Conservation (phyloP, 2,329 filamentous ascomycete genomes). For the Ophiosphaerella herpotricha region DNA sequence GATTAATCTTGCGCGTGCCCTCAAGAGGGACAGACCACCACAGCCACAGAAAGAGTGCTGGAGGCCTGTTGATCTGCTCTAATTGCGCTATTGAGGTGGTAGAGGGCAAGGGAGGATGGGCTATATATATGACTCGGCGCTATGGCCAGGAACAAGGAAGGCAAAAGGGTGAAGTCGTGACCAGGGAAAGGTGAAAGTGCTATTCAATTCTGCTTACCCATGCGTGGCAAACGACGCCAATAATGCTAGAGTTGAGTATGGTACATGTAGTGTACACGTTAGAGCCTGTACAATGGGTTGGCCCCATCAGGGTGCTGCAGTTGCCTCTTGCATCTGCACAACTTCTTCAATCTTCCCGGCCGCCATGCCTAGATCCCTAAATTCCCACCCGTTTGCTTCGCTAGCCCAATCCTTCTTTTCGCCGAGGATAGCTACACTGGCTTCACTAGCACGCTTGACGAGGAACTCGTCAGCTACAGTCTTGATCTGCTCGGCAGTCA, state of each 20-base stretch:
- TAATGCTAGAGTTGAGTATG: slow-evolving; percentile 20
- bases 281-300: background rate
- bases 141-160: background rate
- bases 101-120: background rate
- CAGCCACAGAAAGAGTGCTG: slow-evolving; percentile 27
- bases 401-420: slow-evolving; percentile 78
- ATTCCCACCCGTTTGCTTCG: slow-evolving; percentile 69
- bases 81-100: slow-evolving; percentile 27
- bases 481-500: slow-evolving; percentile 78
- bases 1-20: slow-evolving; percentile 31
- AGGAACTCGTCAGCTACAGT: slow-evolving; percentile 82
- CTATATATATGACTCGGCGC: background rate
- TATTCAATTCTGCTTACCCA: slow-evolving; percentile 20
- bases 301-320: slow-evolving; percentile 9
- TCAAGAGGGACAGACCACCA: slow-evolving; percentile 21
- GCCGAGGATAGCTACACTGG: slow-evolving; percentile 75
- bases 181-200: slow-evolving; percentile 4
- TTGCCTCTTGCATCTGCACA: slow-evolving; percentile 23
- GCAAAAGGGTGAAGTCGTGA: slow-evolving; percentile 1
- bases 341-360: slow-evolving; percentile 32
- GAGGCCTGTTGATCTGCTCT: slow-evolving; percentile 37
- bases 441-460: slow-evolving; percentile 68
- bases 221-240: slow-evolving; percentile 4
- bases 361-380: slow-evolving; percentile 72
- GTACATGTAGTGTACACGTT: slow-evolving; percentile 19